A percentile compares a stretch with the other conserved stretches of the same genome.
Conservation (phyloP, 192 early-diverging fungal genomes). For the Mortierella hygrophila region DNA sequence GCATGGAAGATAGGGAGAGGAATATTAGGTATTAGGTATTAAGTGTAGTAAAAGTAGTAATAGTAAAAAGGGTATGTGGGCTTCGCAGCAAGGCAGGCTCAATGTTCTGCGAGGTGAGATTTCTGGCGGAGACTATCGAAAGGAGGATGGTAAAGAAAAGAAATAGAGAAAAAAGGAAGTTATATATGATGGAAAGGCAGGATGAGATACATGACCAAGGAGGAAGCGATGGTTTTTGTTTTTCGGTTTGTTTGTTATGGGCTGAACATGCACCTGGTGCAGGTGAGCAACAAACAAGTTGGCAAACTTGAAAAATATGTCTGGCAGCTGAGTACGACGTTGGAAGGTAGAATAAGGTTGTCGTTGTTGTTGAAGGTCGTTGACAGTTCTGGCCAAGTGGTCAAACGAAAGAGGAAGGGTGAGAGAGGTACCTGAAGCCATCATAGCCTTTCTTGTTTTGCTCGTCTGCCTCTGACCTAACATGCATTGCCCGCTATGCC, state of each 20-base stretch:
- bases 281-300: conserved; percentile 6
- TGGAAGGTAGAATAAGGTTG: conserved; percentile 21
- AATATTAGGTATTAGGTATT: background rate
- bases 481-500: background rate
- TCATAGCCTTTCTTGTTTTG: background rate
- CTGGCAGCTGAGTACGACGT: background rate
- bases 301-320: background rate
- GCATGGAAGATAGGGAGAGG: background rate
- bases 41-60: background rate
- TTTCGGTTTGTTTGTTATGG: conserved; percentile 1
- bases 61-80: background rate
- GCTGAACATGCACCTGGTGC: background rate
- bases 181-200: background rate
- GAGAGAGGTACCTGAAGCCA: background rate
- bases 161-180: background rate
- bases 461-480: background rate
- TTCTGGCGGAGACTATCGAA: background rate
- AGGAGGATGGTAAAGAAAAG: background rate
- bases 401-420: background rate
- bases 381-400: background rate
- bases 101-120: background rate
- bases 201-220: background rate
- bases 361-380: background rate
- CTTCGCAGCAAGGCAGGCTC: background rate
- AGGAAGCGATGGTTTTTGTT: too few species aligned